Percentiles rank a stretch among this genome's conserved stretches.
Evolutionary conservation across 2,329 filamentous ascomycete genomes (phyloP).

Genomic region (Colletotrichum tamarilloi): DNA sequence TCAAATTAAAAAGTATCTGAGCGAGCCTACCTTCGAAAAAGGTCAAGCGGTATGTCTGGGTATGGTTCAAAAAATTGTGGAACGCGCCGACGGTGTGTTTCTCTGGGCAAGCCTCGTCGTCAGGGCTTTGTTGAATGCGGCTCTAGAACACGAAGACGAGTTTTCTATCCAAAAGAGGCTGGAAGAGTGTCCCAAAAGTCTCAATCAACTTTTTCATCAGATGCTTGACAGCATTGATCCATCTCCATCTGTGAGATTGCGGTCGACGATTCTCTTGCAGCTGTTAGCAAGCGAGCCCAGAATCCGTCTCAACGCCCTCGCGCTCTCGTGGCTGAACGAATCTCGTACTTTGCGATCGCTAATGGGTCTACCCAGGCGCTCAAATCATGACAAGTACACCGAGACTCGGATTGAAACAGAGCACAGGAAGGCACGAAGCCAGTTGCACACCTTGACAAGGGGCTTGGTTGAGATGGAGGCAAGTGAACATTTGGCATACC

Average conservation of each 20-base stretch:
- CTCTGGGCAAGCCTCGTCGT: not conserved
- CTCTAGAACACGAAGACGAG: not conserved
- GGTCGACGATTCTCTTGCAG: not conserved
- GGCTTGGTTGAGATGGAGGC: not conserved
- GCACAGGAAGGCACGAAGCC: not conserved
- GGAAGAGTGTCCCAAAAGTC: not conserved
- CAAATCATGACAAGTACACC: not conserved
- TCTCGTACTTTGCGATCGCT: not conserved
- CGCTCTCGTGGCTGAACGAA: not conserved
- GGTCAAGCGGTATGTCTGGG: not conserved
- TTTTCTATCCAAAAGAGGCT: not conserved
- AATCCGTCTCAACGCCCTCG: not conserved
- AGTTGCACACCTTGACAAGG: not conserved
- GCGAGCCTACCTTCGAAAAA: not conserved
- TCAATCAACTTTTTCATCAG: not conserved
- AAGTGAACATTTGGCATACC: not conserved
- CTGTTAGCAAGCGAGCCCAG: not conserved
- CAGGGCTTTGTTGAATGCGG: not conserved
- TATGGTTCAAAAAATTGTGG: not conserved
- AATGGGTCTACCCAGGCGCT: not conserved
- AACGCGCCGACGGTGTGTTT: not conserved
- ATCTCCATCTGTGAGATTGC: not conserved
- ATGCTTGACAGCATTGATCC: not conserved
- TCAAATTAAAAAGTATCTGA: not conserved
- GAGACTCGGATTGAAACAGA: not conserved